Evolutionary conservation across 306 rosid genomes (phyloP), one percentile per base, ranked within the genome.

Genomic region (Vigna trinervia): DNA sequence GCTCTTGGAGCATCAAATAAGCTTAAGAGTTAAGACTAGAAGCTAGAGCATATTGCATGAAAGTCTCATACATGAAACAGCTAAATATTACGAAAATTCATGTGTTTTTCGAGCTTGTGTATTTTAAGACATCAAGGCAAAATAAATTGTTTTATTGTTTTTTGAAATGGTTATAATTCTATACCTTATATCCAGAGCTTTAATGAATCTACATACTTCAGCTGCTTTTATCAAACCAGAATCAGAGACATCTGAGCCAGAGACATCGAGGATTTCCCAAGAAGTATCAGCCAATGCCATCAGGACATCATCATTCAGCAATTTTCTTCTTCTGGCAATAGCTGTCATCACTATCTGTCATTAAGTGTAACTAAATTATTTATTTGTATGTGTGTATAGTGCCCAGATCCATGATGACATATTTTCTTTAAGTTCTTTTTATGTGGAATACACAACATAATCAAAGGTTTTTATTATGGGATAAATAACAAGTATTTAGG

Each of bases 241-340:
- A 84, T 95, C 97, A 5, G 97, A 88, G 81, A 92, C 93, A 76
- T 95, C 97, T 58, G 97, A 95, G 32, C 87, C 86, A 54, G 98
- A 95, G 54, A 95, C 82, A 53, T 95, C 97, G 56, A 95, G 93
- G 77, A 86, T 66, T 66, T 86, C 93, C 98, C 97, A 95, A 28
- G 92, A 87, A 68, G 74, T 52, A 85, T 95, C 97, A 71, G 89
- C 92, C 77, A 95, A 76, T 32, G 97, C 83, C 4, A 92, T 82
- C 47, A 95, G 57, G 69, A 89, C 88, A 71, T 89, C 92, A 51
- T 95, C 97, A 71, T 84, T 83, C 19, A 95, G 84, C 69, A 92
- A 84, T 87, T 80, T 88, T 65, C 98, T 89, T 69, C 98, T 74
- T 73, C 93, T 87, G 17, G 97, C 96, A 74, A 95, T 83, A 43